Evolutionary conservation across 345 rosid species (phyloP).

Genomic region (Lepidium didymum): DNA sequence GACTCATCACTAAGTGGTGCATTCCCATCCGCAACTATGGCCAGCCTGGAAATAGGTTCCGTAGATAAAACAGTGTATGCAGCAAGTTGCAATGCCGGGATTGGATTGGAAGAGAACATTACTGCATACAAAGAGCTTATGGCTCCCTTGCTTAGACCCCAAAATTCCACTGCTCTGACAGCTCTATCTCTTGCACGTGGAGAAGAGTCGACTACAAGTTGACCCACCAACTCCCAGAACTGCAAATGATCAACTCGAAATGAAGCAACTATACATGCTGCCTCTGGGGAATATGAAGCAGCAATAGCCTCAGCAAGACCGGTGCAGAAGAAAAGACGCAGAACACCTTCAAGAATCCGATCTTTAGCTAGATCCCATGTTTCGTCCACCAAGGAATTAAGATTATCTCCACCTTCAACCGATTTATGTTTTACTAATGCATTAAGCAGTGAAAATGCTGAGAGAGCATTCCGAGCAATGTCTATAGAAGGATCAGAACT

Average conservation of each 20-base stretch:
- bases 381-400: constrained; percentile 30
- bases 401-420: constrained; percentile 29
- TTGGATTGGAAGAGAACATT: constrained; percentile 63
- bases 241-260: constrained; percentile 47
- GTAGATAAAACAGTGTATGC: constrained; percentile 78
- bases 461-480: constrained; percentile 59
- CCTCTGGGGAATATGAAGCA: constrained; percentile 46
- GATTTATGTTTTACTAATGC: constrained; percentile 31
- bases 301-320: constrained; percentile 89
- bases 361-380: constrained; percentile 52
- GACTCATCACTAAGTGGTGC: constrained; percentile 30
- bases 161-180: constrained; percentile 72
- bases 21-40: constrained; percentile 50
- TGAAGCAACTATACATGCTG: constrained; percentile 56
- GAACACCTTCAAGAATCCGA: constrained; percentile 71
- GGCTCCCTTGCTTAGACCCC: constrained; percentile 85
- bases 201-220: constrained; percentile 53
- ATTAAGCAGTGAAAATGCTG: constrained; percentile 53
- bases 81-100: constrained; percentile 67
- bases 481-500: constrained; percentile 45
- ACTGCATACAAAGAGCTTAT: constrained; percentile 74
- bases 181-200: constrained; percentile 68
- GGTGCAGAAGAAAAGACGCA: constrained; percentile 81
- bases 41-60: constrained; percentile 63
- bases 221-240: constrained; percentile 83